phyloP scores from a whole-genome alignment of 768 basidiomycete species.

The Pilatotrama ljubarskyi region DNA sequence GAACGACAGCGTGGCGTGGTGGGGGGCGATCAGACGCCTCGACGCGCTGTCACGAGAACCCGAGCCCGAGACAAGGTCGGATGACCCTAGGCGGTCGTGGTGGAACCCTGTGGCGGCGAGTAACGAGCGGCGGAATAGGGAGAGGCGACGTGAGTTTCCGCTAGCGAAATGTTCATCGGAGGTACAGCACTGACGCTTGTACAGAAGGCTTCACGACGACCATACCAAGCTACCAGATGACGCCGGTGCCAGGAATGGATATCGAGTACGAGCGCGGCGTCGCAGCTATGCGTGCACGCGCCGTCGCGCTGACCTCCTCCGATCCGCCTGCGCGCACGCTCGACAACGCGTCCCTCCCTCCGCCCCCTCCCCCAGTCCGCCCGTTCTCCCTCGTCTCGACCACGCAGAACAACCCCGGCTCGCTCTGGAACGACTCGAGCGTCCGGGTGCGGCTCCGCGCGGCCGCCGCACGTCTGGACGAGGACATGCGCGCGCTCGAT shows the following conservation, averaged over 20 bases:
- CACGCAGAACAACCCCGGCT: conserved; percentile 18
- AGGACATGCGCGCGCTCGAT: conserved; percentile 12
- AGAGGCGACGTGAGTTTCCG: no score
- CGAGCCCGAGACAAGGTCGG: neutral
- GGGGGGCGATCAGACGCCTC: neutral
- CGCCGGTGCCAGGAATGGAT: no score
- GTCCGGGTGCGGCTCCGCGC: conserved; percentile 18
- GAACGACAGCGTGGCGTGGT: conserved; percentile 1
- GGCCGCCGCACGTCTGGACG: conserved; percentile 1
- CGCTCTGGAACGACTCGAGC: conserved; percentile 21
- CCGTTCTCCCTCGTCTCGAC: conserved; percentile 18
- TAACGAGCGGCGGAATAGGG: no score
- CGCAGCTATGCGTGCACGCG: conserved; percentile 35
- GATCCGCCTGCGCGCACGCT: conserved; percentile 5
- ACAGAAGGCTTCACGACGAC: no score
- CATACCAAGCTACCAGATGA: no score
- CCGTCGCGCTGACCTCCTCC: conserved; percentile 16
- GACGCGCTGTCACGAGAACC: conserved; percentile 3
- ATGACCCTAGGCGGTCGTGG: no score
- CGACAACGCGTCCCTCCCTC: conserved; percentile 2
- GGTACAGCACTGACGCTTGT: no score
- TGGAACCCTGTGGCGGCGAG: no score
- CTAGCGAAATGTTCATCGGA: no score
- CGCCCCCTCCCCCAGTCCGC: conserved; percentile 17
- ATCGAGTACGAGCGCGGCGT: conserved; percentile 53